Base-by-base conservation (phyloP, 129 eudicot species). In the Oenanthe sinensis region DNA sequence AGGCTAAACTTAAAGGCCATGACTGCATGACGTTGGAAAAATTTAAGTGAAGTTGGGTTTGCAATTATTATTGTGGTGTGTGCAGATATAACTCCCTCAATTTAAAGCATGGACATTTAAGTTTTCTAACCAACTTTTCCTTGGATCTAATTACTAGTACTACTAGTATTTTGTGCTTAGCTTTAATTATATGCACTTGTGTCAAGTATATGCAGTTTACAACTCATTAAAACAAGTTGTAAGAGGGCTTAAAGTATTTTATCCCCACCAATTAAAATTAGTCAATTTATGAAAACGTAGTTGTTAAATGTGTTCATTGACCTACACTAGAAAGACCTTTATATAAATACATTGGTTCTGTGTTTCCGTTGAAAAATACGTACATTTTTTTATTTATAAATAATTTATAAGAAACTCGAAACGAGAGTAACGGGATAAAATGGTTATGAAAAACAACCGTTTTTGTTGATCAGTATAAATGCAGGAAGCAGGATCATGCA, bases 1-100 rank as follows among this genome's bases (percentile, higher is more conserved):
- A 77, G 30, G 82, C 73, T 74, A 74, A 83, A 83, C 81, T 75
- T 22, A 78, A 72, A 40, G 49, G 52, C 60, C 77, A 74, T 26
- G 37, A 74, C 42, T 74, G 55, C 39, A 46, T 74, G 77, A 46
- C 77, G 58, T 74, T 68, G 76, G 58, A 67, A 1, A 67, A 24
- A 74, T 74, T 74, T 0, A 46, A 74, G 77, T 74, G 62, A 74
- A 74, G 60, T 74, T 74, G 77, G 77, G 58, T 45, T 46, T 45
- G 77, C 77, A 46, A 74, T 74, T 45, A 74, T 24, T 30, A 45
- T 72, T 20, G 48, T 22, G 76, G 50, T 72, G 76, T 72, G 62
- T 74, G 75, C 45, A 74, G 77, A 33, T 45, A 24, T 74, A 74
- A 74, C 77, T 45, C 24, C 77, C 50, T 67, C 72, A 24, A 37